Evolutionary conservation across 805 yeast genomes (phyloP).

Genomic region (Ogataea nonfermentans): DNA sequence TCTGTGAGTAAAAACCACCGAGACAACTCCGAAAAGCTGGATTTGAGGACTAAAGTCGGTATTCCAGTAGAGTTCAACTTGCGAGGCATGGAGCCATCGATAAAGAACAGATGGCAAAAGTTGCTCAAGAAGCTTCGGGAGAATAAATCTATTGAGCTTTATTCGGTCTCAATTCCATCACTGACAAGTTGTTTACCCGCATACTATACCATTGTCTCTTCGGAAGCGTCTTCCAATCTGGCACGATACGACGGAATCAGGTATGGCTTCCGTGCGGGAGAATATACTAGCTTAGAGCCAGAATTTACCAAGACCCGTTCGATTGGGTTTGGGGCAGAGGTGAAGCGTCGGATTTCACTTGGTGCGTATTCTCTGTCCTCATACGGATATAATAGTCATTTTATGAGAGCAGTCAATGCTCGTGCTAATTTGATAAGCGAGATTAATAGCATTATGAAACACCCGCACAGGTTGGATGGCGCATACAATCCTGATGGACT

Average conservation of each 20-base stretch:
- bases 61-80: slow-evolving; percentile 67
- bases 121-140: slow-evolving; percentile 44
- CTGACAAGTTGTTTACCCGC: slow-evolving; percentile 67
- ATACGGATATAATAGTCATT: slow-evolving; percentile 70
- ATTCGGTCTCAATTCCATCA: slow-evolving; percentile 68
- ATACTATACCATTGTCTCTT: slow-evolving; percentile 84
- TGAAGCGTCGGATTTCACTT: slow-evolving; percentile 72
- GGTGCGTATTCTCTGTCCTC: slow-evolving; percentile 88
- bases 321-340: slow-evolving; percentile 75
- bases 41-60: slow-evolving; percentile 53
- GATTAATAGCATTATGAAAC: slow-evolving; percentile 60
- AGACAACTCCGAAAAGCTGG: slow-evolving; percentile 11
- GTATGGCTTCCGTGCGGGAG: slow-evolving; percentile 58
- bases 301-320: slow-evolving; percentile 57
- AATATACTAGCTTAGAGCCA: slow-evolving; percentile 31
- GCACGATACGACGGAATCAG: slow-evolving; percentile 89
- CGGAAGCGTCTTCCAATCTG: slow-evolving; percentile 92
- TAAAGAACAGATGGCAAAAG: slow-evolving; percentile 46
- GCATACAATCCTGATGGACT: slow-evolving; percentile 38
- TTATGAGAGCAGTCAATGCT: slow-evolving; percentile 67
- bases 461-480: slow-evolving; percentile 41
- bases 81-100: slow-evolving; percentile 48
- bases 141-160: slow-evolving; percentile 51
- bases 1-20: slow-evolving; percentile 43
- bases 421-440: slow-evolving; percentile 62